Evolutionary conservation across 768 basidiomycete species (phyloP).

Genomic region (Cystofilobasidium capitatum): DNA sequence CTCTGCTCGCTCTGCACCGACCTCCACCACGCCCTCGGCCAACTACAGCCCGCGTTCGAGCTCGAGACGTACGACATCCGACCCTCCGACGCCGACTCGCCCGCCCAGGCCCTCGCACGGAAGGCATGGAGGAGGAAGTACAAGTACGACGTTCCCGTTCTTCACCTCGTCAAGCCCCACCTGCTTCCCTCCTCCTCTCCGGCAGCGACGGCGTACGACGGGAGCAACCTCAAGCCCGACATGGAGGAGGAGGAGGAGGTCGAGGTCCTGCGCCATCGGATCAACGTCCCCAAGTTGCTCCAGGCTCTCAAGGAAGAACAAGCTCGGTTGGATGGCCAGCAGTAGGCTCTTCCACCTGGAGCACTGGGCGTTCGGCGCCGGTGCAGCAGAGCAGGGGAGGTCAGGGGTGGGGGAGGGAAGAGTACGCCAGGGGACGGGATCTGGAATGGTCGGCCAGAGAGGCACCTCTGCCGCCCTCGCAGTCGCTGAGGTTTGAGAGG

Average conservation of each 20-base stretch:
- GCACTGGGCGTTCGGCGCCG: background rate
- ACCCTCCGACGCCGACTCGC: background rate
- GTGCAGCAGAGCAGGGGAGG: background rate
- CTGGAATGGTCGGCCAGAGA: background rate
- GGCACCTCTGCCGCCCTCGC: background rate
- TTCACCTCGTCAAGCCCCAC: slow-evolving; percentile 4
- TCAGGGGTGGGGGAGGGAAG: background rate
- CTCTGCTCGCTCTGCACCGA: slow-evolving; percentile 18
- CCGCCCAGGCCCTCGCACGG: background rate
- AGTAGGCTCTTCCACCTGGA: background rate
- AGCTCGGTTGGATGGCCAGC: background rate
- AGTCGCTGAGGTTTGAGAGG: background rate
- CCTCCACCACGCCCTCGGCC: background rate
- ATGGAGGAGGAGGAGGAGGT: background rate
- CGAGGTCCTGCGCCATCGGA: background rate
- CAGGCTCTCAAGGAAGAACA: background rate
- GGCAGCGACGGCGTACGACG: background rate
- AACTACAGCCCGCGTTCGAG: background rate
- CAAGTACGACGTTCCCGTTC: slow-evolving; percentile 15
- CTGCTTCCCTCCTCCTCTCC: too few relatives aligned
- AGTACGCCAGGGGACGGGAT: background rate
- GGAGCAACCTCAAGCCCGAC: too few relatives aligned
- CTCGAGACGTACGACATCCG: slow-evolving; percentile 19
- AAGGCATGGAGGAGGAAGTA: slow-evolving; percentile 17
- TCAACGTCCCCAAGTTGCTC: background rate